These are phyloP conservation scores for Cryptosporidium ubiquitum DNA, from an alignment of 169 alveolate genomes.

Conservation along the genomic window DNA sequence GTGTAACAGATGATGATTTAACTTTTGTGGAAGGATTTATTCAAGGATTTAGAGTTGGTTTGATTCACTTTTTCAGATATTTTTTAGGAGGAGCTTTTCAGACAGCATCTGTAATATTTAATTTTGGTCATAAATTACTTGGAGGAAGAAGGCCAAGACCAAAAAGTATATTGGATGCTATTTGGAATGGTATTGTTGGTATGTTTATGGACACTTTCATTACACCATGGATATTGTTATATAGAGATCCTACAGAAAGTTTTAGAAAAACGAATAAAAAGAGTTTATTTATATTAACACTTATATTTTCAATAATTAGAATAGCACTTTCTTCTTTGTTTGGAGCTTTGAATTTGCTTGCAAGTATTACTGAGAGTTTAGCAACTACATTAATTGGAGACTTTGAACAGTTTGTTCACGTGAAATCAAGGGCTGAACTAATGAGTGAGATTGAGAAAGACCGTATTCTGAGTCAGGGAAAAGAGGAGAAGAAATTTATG, in stretches of 20 bases:
- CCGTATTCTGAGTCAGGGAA: constrained; percentile 20
- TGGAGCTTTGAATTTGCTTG: constrained; percentile 86
- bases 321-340: constrained; percentile 87
- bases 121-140: constrained; percentile 86
- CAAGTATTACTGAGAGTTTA: constrained; percentile 90
- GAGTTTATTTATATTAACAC: constrained; percentile 71
- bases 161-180: constrained; percentile 88
- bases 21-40: constrained; percentile 87
- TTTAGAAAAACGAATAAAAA: constrained; percentile 78
- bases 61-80: constrained; percentile 84
- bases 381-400: constrained; percentile 90
- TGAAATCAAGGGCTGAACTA: constrained; percentile 82
- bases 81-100: constrained; percentile 90
- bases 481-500: constrained; percentile 31
- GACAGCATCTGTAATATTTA: constrained; percentile 85
- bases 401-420: constrained; percentile 89
- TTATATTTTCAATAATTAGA: constrained; percentile 77
- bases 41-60: constrained; percentile 88
- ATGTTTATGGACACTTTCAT: constrained; percentile 85
- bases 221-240: constrained; percentile 89
- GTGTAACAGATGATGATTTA: constrained; percentile 79
- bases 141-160: constrained; percentile 91
- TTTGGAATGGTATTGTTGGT: constrained; percentile 89
- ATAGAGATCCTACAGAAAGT: constrained; percentile 79
- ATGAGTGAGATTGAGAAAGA: constrained; percentile 79